Percentiles rank a stretch among this genome's conserved stretches.
These are phyloP conservation scores for Pleurozium schreberi DNA, from an alignment of 225 moss, liverwort and hornwort species.

Conservation along the genomic window DNA sequence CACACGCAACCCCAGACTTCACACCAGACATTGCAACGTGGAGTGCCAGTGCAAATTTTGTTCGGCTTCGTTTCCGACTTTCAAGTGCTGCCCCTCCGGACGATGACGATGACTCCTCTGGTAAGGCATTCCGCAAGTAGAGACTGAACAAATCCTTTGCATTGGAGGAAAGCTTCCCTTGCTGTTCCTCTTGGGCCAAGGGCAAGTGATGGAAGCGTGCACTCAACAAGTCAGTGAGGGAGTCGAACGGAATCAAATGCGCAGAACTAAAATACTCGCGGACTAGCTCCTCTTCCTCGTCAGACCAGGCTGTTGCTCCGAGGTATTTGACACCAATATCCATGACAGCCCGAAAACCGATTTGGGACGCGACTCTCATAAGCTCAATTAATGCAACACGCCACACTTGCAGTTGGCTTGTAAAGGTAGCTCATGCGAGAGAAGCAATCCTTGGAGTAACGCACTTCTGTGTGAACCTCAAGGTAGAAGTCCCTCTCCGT, in stretches of 20 bases:
- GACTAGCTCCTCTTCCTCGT: background rate
- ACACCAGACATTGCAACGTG: background rate
- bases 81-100: background rate
- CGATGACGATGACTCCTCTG: background rate
- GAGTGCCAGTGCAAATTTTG: background rate
- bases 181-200: background rate
- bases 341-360: background rate
- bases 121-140: background rate
- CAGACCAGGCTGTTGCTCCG: background rate
- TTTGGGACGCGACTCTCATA: background rate
- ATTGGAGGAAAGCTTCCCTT: background rate
- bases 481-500: background rate
- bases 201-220: background rate
- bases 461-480: background rate
- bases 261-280: background rate
- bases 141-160: background rate
- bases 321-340: background rate
- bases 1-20: background rate
- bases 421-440: background rate
- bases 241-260: background rate
- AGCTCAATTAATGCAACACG: background rate
- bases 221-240: background rate
- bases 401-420: background rate
- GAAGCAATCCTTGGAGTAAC: background rate
- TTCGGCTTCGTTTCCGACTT: background rate